Evolutionary conservation across 2,329 filamentous ascomycete genomes (phyloP).

Genomic region (Talaromyces sp.): DNA sequence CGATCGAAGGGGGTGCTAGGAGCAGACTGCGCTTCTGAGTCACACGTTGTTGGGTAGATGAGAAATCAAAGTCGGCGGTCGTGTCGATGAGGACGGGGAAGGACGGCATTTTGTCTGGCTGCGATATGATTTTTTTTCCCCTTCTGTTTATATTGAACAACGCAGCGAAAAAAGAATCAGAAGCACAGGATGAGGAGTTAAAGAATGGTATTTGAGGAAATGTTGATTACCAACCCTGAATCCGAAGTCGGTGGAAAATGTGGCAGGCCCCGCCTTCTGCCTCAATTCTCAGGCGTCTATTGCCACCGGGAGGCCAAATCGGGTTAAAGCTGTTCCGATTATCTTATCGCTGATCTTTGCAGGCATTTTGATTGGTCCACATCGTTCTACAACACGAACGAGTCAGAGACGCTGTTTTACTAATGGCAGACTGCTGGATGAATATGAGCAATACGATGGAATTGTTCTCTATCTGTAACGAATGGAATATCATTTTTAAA

Average conservation of each 20-base stretch:
- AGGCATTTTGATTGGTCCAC: not conserved
- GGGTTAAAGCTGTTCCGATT: not conserved
- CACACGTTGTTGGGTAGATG: constrained; percentile 21
- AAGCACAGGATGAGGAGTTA: not conserved
- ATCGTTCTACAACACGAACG: not conserved
- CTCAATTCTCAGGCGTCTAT: constrained; percentile 5
- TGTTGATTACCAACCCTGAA: not conserved
- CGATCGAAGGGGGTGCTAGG: constrained; percentile 83
- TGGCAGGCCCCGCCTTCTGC: constrained; percentile 1
- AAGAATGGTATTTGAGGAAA: not conserved
- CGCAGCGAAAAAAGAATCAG: not conserved
- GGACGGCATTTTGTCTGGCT: constrained; percentile 31
- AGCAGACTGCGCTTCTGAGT: constrained; percentile 61
- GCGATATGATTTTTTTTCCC: too few species aligned
- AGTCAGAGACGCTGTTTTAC: not conserved
- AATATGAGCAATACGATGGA: too few species aligned
- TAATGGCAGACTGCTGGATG: not conserved
- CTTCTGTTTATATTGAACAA: not conserved
- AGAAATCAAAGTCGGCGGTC: constrained; percentile 49
- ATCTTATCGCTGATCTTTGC: not conserved
- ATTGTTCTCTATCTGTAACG: too few species aligned
- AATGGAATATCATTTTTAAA: too few species aligned
- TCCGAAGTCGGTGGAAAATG: constrained; percentile 11
- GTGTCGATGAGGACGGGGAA: constrained; percentile 52
- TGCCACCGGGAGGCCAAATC: not conserved